Percentiles rank a stretch among this genome's conserved stretches.
Evolutionary conservation across 2,329 filamentous ascomycete species (phyloP).

Genomic region (Penicillium sp.): DNA sequence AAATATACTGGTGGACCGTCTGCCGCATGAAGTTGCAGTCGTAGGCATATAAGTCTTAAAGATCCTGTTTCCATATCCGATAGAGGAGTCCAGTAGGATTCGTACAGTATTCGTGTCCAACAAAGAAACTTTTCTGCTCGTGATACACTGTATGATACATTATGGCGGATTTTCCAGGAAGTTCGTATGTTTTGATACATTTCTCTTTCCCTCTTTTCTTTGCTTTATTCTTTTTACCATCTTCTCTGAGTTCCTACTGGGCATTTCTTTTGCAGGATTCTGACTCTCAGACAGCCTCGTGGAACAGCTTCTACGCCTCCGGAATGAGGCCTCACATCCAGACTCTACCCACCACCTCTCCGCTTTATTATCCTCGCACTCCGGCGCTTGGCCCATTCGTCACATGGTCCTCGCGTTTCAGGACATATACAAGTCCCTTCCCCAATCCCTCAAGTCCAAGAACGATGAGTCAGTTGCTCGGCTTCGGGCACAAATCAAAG

Average conservation of each 20-base stretch:
- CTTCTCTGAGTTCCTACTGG: not conserved
- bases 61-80: too few relatives aligned
- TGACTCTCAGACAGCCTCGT: conserved; percentile 10
- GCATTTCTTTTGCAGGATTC: not conserved
- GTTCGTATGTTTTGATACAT: too few relatives aligned
- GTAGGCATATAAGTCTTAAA: too few relatives aligned
- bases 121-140: too few relatives aligned
- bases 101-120: too few relatives aligned
- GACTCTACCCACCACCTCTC: conserved; percentile 12
- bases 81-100: too few relatives aligned
- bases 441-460: conserved; percentile 11
- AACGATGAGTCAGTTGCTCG: conserved; percentile 11
- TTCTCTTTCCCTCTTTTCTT: not conserved
- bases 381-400: conserved; percentile 11
- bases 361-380: conserved; percentile 11
- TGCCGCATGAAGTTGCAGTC: too few relatives aligned
- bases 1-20: too few relatives aligned
- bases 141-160: too few relatives aligned
- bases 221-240: not conserved
- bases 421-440: conserved; percentile 16
- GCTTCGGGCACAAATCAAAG: conserved; percentile 13
- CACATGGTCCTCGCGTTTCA: conserved; percentile 12
- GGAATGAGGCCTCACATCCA: conserved; percentile 12
- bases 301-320: conserved; percentile 14
- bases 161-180: too few relatives aligned